Evolutionary conservation across 140 eudicot genomes (phyloP), one percentile per base, ranked within the genome.

Genomic region (Stevia rebaudiana): DNA sequence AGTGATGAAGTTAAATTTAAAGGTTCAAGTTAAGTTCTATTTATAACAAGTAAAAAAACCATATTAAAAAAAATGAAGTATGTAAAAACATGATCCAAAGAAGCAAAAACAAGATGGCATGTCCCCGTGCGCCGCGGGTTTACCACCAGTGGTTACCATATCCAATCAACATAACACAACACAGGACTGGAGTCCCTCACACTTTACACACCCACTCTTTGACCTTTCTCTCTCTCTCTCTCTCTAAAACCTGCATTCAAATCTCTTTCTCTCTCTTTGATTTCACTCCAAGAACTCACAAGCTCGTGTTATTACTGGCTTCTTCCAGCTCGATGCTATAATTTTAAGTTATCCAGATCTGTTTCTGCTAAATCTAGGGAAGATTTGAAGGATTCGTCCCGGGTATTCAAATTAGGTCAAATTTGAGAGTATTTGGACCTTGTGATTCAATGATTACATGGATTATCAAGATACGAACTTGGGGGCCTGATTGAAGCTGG

Each of bases 401-500:
- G 55, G 44, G 18, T 18, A 23, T 68, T 55, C 31, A 54, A 24
- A 16, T 55, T n/a, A 55, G 41, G 23, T 55, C 41, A 55, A 30
- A 1, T 30, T 40, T 55, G 15, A 47, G 53, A 47, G 24, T 47
- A 36, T 36, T 7, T 11, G 10, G 41, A 36, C 11, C 8, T 36
- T 11, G 61, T 23, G 17, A 33, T 15, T 21, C 11, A 40, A 17
- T 10, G 64, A 31, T 44, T 15, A 31, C 39, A 56, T 58, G 68
- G 57, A 47, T 31, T 65, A 58, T n/a, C 68, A 58, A 28, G 57
- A 21, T 46, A 39, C 55, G 16, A 67, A 47, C 41, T 48, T 31
- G 47, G 71, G 71, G 76, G 11, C 76, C 67, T 44, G 67, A 76
- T 56, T 76, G 69, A 70, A 76, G 63, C 21, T n/a, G 49, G 25